A percentile compares a stretch with the other conserved stretches of the same genome.
Conservation (phyloP, 306 rosid species). For the Abrus pulchellus region DNA sequence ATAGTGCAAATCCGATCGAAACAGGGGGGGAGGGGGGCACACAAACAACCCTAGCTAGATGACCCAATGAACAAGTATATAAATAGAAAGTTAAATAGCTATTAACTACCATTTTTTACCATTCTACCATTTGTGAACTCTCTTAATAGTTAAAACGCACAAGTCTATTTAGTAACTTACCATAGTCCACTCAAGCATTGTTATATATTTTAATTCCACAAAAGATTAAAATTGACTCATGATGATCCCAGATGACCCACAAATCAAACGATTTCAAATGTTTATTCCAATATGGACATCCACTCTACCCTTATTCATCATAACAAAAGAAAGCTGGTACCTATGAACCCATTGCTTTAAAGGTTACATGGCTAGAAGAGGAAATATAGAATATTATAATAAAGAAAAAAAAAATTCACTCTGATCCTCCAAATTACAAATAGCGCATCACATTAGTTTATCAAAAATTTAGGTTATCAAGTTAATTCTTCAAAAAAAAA, state of each 20-base stretch:
- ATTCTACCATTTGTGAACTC: background rate
- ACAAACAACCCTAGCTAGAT: no score
- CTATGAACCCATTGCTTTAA: background rate
- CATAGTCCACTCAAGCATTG: background rate
- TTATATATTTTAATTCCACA: conserved; percentile 33
- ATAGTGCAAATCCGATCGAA: background rate
- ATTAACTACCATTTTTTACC: no score
- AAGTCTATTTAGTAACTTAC: conserved; percentile 21
- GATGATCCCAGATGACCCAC: conserved; percentile 25
- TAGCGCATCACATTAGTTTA: no score
- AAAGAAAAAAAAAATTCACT: no score
- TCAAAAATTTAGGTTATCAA: no score
- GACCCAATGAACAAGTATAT: background rate
- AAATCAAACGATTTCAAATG: conserved; percentile 39
- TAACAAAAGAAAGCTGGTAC: conserved; percentile 29
- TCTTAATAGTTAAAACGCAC: conserved; percentile 2
- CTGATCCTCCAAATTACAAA: no score
- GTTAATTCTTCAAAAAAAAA: no score
- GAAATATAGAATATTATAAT: conserved; percentile 36
- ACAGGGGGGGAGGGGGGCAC: background rate
- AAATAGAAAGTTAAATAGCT: no score
- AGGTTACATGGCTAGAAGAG: conserved; percentile 47
- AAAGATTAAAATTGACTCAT: conserved; percentile 20
- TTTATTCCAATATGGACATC: conserved; percentile 28
- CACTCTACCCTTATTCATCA: conserved; percentile 21